Base-by-base conservation (phyloP, 345 rosid genomes). In the Pistacia vera region DNA sequence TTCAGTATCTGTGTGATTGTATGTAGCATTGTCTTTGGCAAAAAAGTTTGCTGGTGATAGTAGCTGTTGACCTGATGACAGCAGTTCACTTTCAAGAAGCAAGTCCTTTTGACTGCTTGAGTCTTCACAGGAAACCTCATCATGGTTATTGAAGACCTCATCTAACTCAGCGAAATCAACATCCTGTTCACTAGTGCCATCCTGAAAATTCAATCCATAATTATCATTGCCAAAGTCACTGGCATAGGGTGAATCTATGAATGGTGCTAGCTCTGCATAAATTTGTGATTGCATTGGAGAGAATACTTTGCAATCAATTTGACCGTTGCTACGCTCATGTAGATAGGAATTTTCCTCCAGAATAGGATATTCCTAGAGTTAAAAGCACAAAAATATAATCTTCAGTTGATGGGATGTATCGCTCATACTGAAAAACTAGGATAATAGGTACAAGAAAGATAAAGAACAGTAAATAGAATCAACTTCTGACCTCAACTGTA, bases 151-250 rank as follows among this genome's bases (percentile, higher is more conserved):
- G 55, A 84, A 87, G 54, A 86, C 80, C 63, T 80, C 93, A 86
- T 87, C 87, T 75, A 87, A 68, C 3, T 87, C 87, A 13, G 83
- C 67, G 25, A 91, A 66, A 33, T 87, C 78, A 38, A 81, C 83
- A 81, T 93, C 95, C 36, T 82, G 91, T 62, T 82, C 86, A 78
- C 84, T 28, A 6, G 87, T 85, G 57, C 90, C 92, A 83, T 90
- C 97, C 58, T 73, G 91, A 77, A 87, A 87, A 72, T 17, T 51
- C 67, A 83, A 55, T 51, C 88, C 91, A 44, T 71, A 83, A 65
- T 77, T 77, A 75, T 71, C 78, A 79, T 84, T 85, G 78, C 98
- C 97, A 77, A 95, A 92, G 80, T 95, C 96, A 81, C 82, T 82
- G 30, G 85, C 86, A 77, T 81, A 92, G 72, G 88, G 92, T 1